Conservation (phyloP, 352 stramenopile species). For the Aphanomyces stellatus region DNA sequence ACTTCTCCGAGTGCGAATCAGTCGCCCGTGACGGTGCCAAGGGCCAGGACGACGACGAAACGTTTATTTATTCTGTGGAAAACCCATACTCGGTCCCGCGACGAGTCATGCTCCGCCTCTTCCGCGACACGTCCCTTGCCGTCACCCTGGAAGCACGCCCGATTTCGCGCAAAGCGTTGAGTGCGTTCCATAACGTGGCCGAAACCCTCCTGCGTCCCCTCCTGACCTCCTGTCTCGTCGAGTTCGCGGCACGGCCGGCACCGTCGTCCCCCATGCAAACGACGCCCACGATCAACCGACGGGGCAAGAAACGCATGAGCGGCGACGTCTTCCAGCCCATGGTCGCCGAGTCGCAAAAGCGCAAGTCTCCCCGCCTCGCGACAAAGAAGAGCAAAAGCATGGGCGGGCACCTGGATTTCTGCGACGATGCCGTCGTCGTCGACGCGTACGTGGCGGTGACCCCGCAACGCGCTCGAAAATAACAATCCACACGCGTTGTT, state of each 20-base stretch:
- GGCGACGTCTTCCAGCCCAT: constrained; percentile 13
- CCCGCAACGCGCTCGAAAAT: too few species aligned
- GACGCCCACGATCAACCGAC: constrained; percentile 10
- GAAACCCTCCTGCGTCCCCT: constrained; percentile 8
- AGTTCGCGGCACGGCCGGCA: not conserved
- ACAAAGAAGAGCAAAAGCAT: constrained; percentile 8
- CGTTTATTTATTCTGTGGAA: too few species aligned
- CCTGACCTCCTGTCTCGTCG: not conserved
- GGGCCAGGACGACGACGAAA: not conserved
- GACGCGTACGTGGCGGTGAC: too few species aligned
- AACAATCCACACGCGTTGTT: too few species aligned
- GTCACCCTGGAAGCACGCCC: not conserved
- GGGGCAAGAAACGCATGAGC: constrained; percentile 13
- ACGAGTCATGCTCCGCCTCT: constrained; percentile 7
- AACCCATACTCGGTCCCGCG: constrained; percentile 10
- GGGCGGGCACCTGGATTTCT: constrained; percentile 6
- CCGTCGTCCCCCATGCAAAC: not conserved
- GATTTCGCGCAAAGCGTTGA: constrained; percentile 17
- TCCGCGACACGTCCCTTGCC: not conserved
- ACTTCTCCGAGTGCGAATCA: constrained; percentile 8
- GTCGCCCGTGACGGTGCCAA: not conserved
- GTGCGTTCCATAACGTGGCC: constrained; percentile 8
- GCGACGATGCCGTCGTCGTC: not conserved
- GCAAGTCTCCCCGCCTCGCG: constrained; percentile 7
- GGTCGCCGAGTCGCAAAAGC: constrained; percentile 1